Evolutionary conservation across 2,329 filamentous ascomycete genomes (phyloP), one percentile per base, ranked within the genome.

Genomic region (Colletotrichum sp.): DNA sequence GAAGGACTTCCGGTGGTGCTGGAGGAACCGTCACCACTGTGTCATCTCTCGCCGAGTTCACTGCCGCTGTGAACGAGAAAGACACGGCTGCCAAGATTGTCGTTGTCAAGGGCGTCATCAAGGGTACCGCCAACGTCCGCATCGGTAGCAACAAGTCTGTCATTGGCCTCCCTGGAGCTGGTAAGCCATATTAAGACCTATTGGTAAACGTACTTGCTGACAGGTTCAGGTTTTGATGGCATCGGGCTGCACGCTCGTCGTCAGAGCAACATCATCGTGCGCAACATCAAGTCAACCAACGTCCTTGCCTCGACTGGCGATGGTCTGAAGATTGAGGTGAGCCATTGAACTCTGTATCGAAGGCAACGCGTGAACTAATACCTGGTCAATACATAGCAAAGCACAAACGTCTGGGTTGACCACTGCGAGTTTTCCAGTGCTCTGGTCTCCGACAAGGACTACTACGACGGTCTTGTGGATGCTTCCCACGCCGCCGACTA

Each of bases 181-280:
- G 76, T 76, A 28, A 64, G 69, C 15, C 3, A n/a, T 18, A 3
- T 5, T 2, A n/a, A 34, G 6, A 16, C 1, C 24, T 18, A 3
- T 22, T 4, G 3, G 3, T 1, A 68, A 26, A 68, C 6, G 10
- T 8, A 9, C 6, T 24, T 39, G 13, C 13, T 59, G 39, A 39
- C 5, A 5, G 8, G 6, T 16, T 8, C 9, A 75, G 76, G 77
- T 7, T 78, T 79, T 1, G 68, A 76, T 32, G 83, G 85, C 66
- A 81, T 86, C 76, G 85, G 84, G 9, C 81, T 89, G 55, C 84
- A 84, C 70, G 83, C 89, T 76, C 86, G 86, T 78, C 79, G 81
- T 22, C 83, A 81, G 39, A 85, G 80, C 73, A 92, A 92, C 77
- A 90, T 92, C 65, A 91, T 92, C 72, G 80, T 92, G 65, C 89